phyloP scores from a whole-genome alignment of 2,329 filamentous ascomycete species.

The Pyricularia sp. region DNA sequence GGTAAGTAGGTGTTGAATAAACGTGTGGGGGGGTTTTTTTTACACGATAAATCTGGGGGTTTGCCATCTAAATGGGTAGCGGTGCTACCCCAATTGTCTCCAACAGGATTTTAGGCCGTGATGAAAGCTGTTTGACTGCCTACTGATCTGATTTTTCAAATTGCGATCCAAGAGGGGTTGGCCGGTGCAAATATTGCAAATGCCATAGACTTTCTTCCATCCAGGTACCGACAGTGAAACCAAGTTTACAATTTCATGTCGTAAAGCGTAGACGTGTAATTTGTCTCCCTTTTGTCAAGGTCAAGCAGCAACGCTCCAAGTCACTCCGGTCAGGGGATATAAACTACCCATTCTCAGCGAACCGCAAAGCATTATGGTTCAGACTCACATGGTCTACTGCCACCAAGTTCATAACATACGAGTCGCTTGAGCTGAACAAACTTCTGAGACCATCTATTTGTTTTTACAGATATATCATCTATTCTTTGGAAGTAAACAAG shows the following conservation, averaged over 20 bases:
- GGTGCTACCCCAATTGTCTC: neutral
- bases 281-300: neutral
- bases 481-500: neutral
- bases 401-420: too few species aligned
- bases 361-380: too few species aligned
- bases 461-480: neutral
- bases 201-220: neutral
- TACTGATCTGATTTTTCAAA: neutral
- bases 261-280: neutral
- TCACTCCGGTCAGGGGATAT: neutral
- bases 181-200: neutral
- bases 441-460: neutral
- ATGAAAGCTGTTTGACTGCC: too few species aligned
- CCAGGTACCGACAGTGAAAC: neutral
- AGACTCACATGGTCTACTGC: too few species aligned
- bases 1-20: neutral
- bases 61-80: neutral
- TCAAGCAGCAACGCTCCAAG: neutral
- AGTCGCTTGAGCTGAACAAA: too few species aligned
- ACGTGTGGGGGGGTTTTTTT: neutral
- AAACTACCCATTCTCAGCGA: neutral
- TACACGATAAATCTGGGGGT: neutral
- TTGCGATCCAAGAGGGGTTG: neutral
- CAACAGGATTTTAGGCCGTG: neutral
- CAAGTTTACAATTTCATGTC: neutral